These are phyloP conservation scores for Phytopythium delawarense DNA, from an alignment of 352 stramenopile species.

Conservation along the genomic window DNA sequence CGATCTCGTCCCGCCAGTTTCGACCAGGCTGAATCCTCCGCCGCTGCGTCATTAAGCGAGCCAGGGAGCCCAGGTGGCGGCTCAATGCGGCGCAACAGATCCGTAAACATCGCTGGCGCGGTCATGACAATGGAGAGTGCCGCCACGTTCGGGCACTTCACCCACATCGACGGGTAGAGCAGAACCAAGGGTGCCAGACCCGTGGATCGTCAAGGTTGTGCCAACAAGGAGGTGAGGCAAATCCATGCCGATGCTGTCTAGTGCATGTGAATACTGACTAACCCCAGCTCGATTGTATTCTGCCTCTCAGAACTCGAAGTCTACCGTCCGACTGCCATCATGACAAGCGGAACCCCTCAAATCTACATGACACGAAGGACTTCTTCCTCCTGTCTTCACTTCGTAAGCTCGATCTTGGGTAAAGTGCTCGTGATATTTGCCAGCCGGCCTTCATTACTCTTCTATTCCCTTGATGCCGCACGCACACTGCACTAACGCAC, in stretches of 20 bases:
- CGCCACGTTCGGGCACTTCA: conserved; percentile 10
- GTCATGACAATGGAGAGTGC: conserved; percentile 76
- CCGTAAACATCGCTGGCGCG: conserved; percentile 74
- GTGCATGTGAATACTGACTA: neutral
- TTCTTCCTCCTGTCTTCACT: neutral
- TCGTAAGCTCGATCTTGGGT: neutral
- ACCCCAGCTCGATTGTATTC: neutral
- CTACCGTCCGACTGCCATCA: neutral
- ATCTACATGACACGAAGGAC: neutral
- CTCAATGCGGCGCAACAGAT: conserved; percentile 63
- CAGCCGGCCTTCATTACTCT: neutral
- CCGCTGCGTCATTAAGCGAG: neutral
- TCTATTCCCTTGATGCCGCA: conserved; percentile 5
- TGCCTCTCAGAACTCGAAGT: neutral
- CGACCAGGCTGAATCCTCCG: conserved; percentile 14
- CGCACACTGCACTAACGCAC: neutral
- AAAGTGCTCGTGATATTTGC: neutral
- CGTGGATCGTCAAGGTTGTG: neutral
- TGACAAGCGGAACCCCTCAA: neutral
- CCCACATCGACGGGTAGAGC: conserved; percentile 4
- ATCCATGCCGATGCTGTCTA: neutral
- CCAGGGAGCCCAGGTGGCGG: conserved; percentile 14
- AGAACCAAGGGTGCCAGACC: neutral
- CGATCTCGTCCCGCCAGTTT: conserved; percentile 20
- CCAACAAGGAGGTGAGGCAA: neutral